phyloP scores from a whole-genome alignment of 2,329 filamentous ascomycete genomes.

The Fusarium globosum region DNA sequence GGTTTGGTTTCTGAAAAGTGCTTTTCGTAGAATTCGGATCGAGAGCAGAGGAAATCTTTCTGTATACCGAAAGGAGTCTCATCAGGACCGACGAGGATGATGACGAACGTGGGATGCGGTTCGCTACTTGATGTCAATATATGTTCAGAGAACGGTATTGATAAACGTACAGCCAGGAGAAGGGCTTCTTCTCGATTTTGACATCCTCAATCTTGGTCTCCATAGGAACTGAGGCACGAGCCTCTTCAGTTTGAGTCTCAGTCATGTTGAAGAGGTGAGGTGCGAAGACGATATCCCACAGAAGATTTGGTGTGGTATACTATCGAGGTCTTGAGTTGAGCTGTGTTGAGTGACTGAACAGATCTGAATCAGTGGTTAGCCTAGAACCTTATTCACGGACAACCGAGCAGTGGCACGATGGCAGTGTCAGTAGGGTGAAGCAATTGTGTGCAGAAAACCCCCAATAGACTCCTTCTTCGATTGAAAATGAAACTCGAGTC shows the following conservation, averaged over 20 bases:
- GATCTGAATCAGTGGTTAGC: constrained; percentile 17
- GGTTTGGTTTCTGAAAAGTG: constrained; percentile 54
- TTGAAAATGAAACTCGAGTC: not conserved
- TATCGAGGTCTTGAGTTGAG: not conserved
- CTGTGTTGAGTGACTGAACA: not conserved
- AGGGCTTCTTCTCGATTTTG: constrained; percentile 34
- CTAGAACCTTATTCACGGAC: constrained; percentile 21
- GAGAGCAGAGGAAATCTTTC: constrained; percentile 67
- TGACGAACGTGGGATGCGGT: constrained; percentile 66
- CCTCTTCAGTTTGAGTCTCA: constrained; percentile 27
- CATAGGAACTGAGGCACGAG: constrained; percentile 1
- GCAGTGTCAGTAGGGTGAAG: not conserved
- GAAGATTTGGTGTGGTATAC: not conserved
- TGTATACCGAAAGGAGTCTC: constrained; percentile 68
- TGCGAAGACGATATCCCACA: not conserved
- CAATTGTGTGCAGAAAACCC: not conserved
- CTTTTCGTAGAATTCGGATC: constrained; percentile 60
- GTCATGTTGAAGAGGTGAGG: constrained; percentile 23
- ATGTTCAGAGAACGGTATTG: not conserved
- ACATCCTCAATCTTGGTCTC: constrained; percentile 21
- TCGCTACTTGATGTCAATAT: constrained; percentile 52
- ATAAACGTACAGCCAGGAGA: constrained; percentile 54
- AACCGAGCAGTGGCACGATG: constrained; percentile 1
- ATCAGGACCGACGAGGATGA: constrained; percentile 64
- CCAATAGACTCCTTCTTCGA: not conserved